Base-by-base conservation (phyloP, 805 yeast genomes). In the Pichia eremophila region DNA sequence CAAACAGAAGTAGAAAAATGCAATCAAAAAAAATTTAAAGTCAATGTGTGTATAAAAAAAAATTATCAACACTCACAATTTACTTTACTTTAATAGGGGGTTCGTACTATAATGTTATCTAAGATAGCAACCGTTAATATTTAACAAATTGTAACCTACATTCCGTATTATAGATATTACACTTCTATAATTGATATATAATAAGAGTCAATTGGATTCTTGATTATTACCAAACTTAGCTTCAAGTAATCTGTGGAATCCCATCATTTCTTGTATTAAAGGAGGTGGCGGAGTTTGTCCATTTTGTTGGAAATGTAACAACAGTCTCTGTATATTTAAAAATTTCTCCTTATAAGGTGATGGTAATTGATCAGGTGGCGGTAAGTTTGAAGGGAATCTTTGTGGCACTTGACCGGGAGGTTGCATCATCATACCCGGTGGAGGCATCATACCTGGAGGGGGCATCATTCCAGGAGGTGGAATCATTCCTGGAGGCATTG, bases 401-500 rank as follows among this genome's bases (percentile, higher is more conserved):
- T 8, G 19, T 18, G 11, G 14, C 14, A 18, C 9, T 18, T 9
- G 15, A 17, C 39, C 39, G 17, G 19, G 39, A 14, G 36, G 36
- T 34, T 34, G 36, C 40, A 35, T 43, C 28, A 14, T 35, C 47
- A 35, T 17, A 15, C 27, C 41, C 18, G 25, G 29, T 7, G 19
- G 42, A 9, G 31, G 18, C n/a, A 29, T 17, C 27, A 29, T 29
- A 7, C 34, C 35, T 8, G n/a, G 34, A 28, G 36, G 36, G 6
- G 22, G 34, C 25, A 22, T 17, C 27, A 29, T 29, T 3, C 34
- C 35, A 5, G 22, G 34, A 29, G 42, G 42, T 5, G 22, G 34
- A 8, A 28, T 40, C 27, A 40, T 29, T 7, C 35, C 62, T 2
- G 65, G 64, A 4, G 60, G 60, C 12, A 55, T 36, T 27, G 43